phyloP scores from a whole-genome alignment of 176 grass and related monocot species.

The Ananas comosus region DNA sequence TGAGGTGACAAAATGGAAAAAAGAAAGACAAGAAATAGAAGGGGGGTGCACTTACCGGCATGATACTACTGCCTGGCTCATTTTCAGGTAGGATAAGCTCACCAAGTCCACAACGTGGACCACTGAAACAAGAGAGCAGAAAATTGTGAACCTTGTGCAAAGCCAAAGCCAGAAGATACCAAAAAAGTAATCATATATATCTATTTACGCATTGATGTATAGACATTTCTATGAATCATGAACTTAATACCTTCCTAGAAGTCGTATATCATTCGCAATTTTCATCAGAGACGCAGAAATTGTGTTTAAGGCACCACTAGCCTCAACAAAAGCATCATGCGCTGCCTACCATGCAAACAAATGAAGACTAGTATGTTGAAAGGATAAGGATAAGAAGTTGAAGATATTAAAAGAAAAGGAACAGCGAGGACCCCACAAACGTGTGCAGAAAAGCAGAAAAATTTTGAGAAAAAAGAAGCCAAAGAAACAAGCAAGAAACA shows the following conservation, averaged over 20 bases:
- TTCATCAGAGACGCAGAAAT: constrained; percentile 97
- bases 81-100: constrained; percentile 98
- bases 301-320: constrained; percentile 81
- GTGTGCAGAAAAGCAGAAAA: no score
- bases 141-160: neutral
- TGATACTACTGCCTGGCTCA: constrained; percentile 99
- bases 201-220: neutral
- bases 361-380: neutral
- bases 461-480: no score
- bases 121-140: constrained; percentile 29
- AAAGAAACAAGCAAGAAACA: no score
- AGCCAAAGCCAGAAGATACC: neutral
- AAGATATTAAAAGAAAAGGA: no score
- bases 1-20: neutral
- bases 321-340: constrained; percentile 97
- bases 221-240: neutral
- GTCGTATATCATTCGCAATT: constrained; percentile 93
- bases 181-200: neutral
- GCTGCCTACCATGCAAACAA: constrained; percentile 49
- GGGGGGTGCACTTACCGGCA: constrained; percentile 53
- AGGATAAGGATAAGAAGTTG: constrained; percentile 8
- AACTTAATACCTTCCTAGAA: constrained; percentile 57
- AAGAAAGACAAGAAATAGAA: neutral
- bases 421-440: no score
- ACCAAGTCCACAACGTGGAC: constrained; percentile 92